Percentiles rank a stretch among this genome's conserved stretches.
Evolutionary conservation across 139 green algal genomes (phyloP).

Genomic region (Chlorella sp.): DNA sequence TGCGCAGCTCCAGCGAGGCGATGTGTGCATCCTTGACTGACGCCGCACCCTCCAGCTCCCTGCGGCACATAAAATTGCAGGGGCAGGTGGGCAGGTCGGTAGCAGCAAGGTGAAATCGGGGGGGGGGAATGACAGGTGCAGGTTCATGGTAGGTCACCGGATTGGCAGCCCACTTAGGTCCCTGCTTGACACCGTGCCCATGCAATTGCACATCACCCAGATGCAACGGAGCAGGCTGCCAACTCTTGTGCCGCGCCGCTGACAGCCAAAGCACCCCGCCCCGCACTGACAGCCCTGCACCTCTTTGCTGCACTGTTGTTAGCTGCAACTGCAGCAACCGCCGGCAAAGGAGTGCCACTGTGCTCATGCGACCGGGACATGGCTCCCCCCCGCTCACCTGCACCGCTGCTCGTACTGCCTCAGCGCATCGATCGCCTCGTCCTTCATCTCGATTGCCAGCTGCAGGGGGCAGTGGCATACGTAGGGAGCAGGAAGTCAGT

Average conservation of each 20-base stretch:
- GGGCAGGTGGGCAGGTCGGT: background rate
- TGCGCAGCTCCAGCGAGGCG: slow-evolving; percentile 3
- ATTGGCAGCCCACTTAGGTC: background rate
- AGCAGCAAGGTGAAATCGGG: background rate
- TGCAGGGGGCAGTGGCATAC: background rate
- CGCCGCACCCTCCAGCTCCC: slow-evolving; percentile 6
- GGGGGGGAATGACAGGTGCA: too few species aligned
- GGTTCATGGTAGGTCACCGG: background rate
- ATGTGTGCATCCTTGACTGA: slow-evolving; percentile 19
- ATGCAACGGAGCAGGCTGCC: too few species aligned
- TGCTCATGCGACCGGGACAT: too few species aligned
- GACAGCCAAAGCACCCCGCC: background rate
- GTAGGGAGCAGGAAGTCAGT: background rate
- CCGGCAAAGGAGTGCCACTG: too few species aligned
- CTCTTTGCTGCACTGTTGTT: too few species aligned
- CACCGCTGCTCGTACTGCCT: background rate
- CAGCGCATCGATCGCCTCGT: slow-evolving; percentile 23
- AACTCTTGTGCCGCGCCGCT: background rate
- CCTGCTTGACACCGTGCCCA: too few species aligned
- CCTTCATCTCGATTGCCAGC: slow-evolving; percentile 33
- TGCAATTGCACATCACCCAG: too few species aligned
- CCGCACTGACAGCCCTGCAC: too few species aligned
- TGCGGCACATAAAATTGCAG: background rate
- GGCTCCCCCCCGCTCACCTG: background rate
- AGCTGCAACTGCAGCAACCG: too few species aligned